Evolutionary conservation across 805 yeast species (phyloP).

Genomic region (Cyberlindnera mississippiensis): DNA sequence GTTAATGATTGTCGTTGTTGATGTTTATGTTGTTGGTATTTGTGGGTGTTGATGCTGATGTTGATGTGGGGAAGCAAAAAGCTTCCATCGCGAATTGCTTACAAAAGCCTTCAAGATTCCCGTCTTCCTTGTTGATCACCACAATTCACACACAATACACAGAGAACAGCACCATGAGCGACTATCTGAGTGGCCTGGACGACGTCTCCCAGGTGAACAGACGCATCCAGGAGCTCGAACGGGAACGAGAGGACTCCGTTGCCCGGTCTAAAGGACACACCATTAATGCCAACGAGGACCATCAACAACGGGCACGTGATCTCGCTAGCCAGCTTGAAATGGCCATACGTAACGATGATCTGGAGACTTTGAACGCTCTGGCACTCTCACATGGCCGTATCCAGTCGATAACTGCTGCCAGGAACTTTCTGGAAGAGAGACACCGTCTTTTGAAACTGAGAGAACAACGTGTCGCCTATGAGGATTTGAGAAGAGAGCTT

Average conservation of each 20-base stretch:
- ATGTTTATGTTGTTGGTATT: too few relatives aligned
- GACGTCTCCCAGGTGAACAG: conserved; percentile 11
- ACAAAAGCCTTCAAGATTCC: too few relatives aligned
- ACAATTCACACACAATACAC: too few relatives aligned
- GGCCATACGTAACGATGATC: conserved; percentile 17
- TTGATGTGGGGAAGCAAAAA: too few relatives aligned
- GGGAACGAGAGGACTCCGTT: conserved; percentile 4
- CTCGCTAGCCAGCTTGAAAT: conserved; percentile 12
- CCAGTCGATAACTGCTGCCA: conserved; percentile 17
- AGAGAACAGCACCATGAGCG: too few relatives aligned
- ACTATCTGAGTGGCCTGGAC: background rate
- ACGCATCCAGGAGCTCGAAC: conserved; percentile 13
- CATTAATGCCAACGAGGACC: conserved; percentile 1
- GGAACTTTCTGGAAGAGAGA: conserved; percentile 12
- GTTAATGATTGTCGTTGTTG: too few relatives aligned
- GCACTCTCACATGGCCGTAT: conserved; percentile 19
- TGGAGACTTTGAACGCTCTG: conserved; percentile 23
- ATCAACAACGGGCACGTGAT: conserved; percentile 17
- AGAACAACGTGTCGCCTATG: conserved; percentile 3
- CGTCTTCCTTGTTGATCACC: too few relatives aligned
- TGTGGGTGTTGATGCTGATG: too few relatives aligned
- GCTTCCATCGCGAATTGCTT: too few relatives aligned
- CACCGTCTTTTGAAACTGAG: conserved; percentile 2
- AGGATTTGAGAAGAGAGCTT: conserved; percentile 9
- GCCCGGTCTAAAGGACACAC: conserved; percentile 2